These are phyloP conservation scores for Elsinoe ampelina DNA, from an alignment of 2,329 filamentous ascomycete genomes.

Conservation along the genomic window DNA sequence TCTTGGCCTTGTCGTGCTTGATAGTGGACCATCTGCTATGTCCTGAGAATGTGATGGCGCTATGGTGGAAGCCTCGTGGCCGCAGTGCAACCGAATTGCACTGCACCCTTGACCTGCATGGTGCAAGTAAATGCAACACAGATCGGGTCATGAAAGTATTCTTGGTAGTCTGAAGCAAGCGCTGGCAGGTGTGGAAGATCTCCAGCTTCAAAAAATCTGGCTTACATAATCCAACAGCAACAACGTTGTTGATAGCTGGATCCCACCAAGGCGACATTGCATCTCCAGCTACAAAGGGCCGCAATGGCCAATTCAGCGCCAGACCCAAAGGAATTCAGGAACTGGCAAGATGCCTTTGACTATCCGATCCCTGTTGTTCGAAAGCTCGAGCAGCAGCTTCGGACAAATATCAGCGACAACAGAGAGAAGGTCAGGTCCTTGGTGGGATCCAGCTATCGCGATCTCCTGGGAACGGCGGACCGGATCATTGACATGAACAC, in stretches of 20 bases:
- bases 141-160: slow-evolving; percentile 4
- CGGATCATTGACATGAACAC: slow-evolving; percentile 83
- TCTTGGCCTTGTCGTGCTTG: slow-evolving; percentile 84
- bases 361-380: slow-evolving; percentile 54
- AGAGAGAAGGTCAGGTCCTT: slow-evolving; percentile 56
- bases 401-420: slow-evolving; percentile 52
- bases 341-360: slow-evolving; percentile 61
- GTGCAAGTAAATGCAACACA: slow-evolving; percentile 5
- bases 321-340: slow-evolving; percentile 46
- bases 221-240: not conserved
- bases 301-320: slow-evolving; percentile 39
- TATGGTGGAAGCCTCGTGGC: slow-evolving; percentile 16
- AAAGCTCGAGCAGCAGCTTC: slow-evolving; percentile 55
- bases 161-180: not conserved
- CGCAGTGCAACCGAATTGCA: not conserved
- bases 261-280: no score
- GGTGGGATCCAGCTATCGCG: slow-evolving; percentile 67
- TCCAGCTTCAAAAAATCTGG: not conserved
- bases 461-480: slow-evolving; percentile 84
- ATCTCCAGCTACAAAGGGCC: not conserved
- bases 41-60: slow-evolving; percentile 42
- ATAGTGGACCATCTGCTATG: slow-evolving; percentile 97
- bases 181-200: not conserved
- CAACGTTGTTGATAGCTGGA: not conserved
- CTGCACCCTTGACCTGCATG: slow-evolving; percentile 9